These are phyloP conservation scores for Polytolypa hystricis DNA, from an alignment of 2,329 filamentous ascomycete genomes.

Conservation along the genomic window DNA sequence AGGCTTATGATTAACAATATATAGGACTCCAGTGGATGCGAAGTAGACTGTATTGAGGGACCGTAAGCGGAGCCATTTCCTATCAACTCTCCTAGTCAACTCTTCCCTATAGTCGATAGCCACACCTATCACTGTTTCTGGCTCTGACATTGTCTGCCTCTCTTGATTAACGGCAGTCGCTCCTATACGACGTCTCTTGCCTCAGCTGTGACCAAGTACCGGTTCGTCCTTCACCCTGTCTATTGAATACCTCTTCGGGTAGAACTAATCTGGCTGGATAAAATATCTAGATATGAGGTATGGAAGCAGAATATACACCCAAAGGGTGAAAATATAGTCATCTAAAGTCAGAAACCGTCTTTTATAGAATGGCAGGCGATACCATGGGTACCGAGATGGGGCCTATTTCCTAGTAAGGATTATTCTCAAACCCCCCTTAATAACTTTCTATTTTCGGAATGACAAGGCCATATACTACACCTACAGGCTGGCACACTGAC, in stretches of 20 bases:
- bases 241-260: background rate
- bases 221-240: background rate
- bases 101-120: too few species aligned
- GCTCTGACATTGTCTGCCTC: too few species aligned
- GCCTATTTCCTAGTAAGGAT: constrained; percentile 10
- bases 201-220: constrained; percentile 9
- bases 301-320: background rate
- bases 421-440: too few species aligned
- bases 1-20: too few species aligned
- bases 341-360: background rate
- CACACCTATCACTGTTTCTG: too few species aligned
- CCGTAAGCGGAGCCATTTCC: too few species aligned
- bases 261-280: background rate
- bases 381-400: constrained; percentile 10
- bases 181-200: constrained; percentile 9
- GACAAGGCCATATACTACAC: background rate
- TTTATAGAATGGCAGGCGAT: constrained; percentile 9
- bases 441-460: background rate
- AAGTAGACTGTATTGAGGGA: too few species aligned
- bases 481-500: background rate
- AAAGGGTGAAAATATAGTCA: background rate
- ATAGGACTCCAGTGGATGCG: too few species aligned
- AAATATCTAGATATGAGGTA: constrained; percentile 5
- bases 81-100: too few species aligned
- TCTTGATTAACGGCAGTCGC: background rate